A percentile compares a stretch with the other conserved stretches of the same genome.
These are phyloP conservation scores for Betula pendula DNA, from an alignment of 306 rosid genomes.

Conservation along the genomic window DNA sequence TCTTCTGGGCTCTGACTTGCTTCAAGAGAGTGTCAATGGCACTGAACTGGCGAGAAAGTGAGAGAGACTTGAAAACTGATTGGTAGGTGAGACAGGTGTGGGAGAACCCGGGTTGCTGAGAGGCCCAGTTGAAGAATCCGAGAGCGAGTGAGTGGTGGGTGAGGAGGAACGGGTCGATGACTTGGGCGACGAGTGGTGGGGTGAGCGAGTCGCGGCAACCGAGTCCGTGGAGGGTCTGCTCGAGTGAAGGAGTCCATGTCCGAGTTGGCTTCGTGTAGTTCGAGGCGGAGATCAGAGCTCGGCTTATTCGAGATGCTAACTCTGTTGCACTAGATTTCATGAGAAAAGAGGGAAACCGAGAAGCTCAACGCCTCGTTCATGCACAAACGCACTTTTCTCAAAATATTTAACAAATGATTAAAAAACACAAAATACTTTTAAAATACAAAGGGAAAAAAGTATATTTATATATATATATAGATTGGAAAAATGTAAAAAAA, in stretches of 20 bases:
- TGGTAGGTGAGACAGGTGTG: slow-evolving; percentile 63
- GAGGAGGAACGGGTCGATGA: slow-evolving; percentile 85
- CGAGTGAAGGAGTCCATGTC: slow-evolving; percentile 68
- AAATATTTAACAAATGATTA: not conserved
- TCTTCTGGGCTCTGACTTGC: slow-evolving; percentile 52
- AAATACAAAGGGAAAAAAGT: too few species aligned
- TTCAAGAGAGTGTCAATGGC: slow-evolving; percentile 57
- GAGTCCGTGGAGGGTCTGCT: slow-evolving; percentile 62
- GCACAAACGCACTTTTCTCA: not conserved
- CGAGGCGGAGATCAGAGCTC: slow-evolving; percentile 64
- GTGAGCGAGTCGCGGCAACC: slow-evolving; percentile 58
- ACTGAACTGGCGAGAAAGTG: slow-evolving; percentile 52
- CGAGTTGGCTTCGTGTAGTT: slow-evolving; percentile 45
- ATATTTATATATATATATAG: too few species aligned
- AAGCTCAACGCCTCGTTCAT: not conserved
- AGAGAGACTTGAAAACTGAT: slow-evolving; percentile 66
- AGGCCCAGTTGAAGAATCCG: slow-evolving; percentile 93
- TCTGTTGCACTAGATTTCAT: slow-evolving; percentile 47
- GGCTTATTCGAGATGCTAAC: slow-evolving; percentile 61
- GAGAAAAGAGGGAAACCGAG: not conserved
- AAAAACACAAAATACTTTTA: too few species aligned
- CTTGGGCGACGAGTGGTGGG: slow-evolving; percentile 68
- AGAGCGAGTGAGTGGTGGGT: slow-evolving; percentile 77
- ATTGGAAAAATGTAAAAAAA: too few species aligned
- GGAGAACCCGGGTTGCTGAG: slow-evolving; percentile 75